Base-by-base conservation (phyloP, 2,329 filamentous ascomycete genomes). In the Ustulina deusta region DNA sequence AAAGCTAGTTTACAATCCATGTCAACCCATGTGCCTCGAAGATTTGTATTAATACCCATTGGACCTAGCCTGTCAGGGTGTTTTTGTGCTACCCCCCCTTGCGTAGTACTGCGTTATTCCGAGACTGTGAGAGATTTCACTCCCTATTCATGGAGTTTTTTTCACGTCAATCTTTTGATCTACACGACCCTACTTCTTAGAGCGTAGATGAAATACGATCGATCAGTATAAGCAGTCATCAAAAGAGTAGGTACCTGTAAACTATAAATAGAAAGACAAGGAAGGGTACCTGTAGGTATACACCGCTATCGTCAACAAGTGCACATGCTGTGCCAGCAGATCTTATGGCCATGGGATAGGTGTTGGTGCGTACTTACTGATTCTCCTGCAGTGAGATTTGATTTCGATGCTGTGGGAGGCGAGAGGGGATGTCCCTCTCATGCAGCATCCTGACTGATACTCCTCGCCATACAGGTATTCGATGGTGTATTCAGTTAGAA, bases 181-280 rank as follows among this genome's bases (percentile, higher is more conserved):
- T 49, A 7, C n/a, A n/a, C n/a, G n/a, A n/a, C n/a, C 27, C 49
- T n/a, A 27, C 20, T 15, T 54, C 51, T n/a, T 36, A 22, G 32
- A 22, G 17, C 7, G 32, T 29, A 40, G 15, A 27, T 22, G 17
- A 51, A 36, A 51, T 61, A 38, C 25, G 36, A 40, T 52, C 7
- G 25, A 49, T 44, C 29, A 29, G 34, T 56, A 20, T n/a, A 56
- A n/a, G 22, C 9, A 36, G 10, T 38, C 34, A 52, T 54, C 17
- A 58, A 10, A n/a, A n/a, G 20, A 15, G n/a, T n/a, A 48, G 9
- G 13, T 15, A 38, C 44, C 11, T 46, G n/a, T 17, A 38, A 20
- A 32, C 58, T 66, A 66, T 58, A 66, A 66, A 52, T 66, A 66
- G 63, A 66, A 66, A 52, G 63, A 62, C 61, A 65, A 65, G 63